Evolutionary conservation across 129 eudicot genomes (phyloP).

Genomic region (Chrysanthemum seticuspe): DNA sequence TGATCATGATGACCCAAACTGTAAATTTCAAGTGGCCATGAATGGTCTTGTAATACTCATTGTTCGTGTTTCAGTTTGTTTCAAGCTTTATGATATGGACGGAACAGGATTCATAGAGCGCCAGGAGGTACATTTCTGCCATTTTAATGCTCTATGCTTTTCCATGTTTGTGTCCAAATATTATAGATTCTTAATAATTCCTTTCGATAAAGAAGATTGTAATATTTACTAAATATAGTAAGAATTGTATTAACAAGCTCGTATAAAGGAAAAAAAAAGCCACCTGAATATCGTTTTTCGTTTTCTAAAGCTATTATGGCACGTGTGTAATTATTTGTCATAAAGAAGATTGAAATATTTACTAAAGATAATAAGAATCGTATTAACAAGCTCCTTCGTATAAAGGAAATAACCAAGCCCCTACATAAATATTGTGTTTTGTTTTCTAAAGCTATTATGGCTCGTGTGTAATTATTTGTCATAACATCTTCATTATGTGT

Average conservation of each 20-base stretch:
- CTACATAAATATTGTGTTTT: slow-evolving; percentile 1
- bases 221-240: not conserved
- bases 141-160: not conserved
- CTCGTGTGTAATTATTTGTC: not conserved
- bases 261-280: too few species aligned
- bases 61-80: slow-evolving; percentile 64
- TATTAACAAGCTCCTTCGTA: too few species aligned
- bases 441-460: not conserved
- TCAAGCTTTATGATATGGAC: slow-evolving; percentile 92
- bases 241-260: not conserved
- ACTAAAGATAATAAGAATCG: too few species aligned
- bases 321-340: too few species aligned
- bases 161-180: not conserved
- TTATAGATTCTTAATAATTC: not conserved
- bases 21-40: slow-evolving; percentile 10
- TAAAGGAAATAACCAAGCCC: not conserved
- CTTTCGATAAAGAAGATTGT: not conserved
- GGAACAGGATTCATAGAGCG: slow-evolving; percentile 98
- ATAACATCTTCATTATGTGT: slow-evolving; percentile 20
- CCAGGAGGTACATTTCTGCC: slow-evolving; percentile 66
- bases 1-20: not conserved
- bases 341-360: too few species aligned
- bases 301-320: too few species aligned
- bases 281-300: too few species aligned
- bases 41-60: slow-evolving; percentile 7